phyloP scores from a whole-genome alignment of 768 basidiomycete species.

The Macrocybe gigantea region DNA sequence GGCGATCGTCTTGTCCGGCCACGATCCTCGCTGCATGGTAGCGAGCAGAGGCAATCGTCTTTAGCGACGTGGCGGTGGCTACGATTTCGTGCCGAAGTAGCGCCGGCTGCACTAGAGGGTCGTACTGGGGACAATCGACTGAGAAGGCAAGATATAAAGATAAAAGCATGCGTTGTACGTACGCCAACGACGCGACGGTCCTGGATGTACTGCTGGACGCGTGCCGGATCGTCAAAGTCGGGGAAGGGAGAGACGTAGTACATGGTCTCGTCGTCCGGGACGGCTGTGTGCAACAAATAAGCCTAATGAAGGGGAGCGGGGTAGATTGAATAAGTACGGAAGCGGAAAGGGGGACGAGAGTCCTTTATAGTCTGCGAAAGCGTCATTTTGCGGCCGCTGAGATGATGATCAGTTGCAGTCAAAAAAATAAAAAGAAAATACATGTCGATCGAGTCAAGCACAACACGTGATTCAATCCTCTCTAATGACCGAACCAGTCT shows the following conservation, averaged over 20 bases:
- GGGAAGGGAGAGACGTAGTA: slow-evolving; percentile 59
- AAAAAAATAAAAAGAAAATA: slow-evolving; percentile 6
- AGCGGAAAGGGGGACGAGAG: slow-evolving; percentile 22
- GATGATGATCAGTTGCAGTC: background rate
- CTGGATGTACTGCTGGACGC: slow-evolving; percentile 69
- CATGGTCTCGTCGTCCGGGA: slow-evolving; percentile 35
- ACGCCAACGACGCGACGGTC: slow-evolving; percentile 79
- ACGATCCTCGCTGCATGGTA: slow-evolving; percentile 74
- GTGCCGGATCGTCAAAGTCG: slow-evolving; percentile 54
- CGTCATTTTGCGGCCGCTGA: no score
- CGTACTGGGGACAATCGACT: slow-evolving; percentile 54
- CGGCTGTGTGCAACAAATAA: slow-evolving; percentile 24
- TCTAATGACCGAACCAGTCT: slow-evolving; percentile 12
- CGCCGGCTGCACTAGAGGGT: slow-evolving; percentile 92
- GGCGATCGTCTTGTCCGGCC: slow-evolving; percentile 76
- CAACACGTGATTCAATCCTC: background rate
- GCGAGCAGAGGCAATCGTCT: slow-evolving; percentile 76
- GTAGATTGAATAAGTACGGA: slow-evolving; percentile 22
- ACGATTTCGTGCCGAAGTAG: slow-evolving; percentile 84
- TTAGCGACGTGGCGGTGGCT: slow-evolving; percentile 56
- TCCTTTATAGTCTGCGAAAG: slow-evolving; percentile 15
- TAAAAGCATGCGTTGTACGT: slow-evolving; percentile 22
- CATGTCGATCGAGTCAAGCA: background rate
- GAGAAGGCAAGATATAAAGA: background rate
- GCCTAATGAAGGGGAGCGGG: slow-evolving; percentile 13